Evolutionary conservation across 2,329 filamentous ascomycete genomes (phyloP), one percentile per base, ranked within the genome.

Genomic region (Raffaelea albimanens): DNA sequence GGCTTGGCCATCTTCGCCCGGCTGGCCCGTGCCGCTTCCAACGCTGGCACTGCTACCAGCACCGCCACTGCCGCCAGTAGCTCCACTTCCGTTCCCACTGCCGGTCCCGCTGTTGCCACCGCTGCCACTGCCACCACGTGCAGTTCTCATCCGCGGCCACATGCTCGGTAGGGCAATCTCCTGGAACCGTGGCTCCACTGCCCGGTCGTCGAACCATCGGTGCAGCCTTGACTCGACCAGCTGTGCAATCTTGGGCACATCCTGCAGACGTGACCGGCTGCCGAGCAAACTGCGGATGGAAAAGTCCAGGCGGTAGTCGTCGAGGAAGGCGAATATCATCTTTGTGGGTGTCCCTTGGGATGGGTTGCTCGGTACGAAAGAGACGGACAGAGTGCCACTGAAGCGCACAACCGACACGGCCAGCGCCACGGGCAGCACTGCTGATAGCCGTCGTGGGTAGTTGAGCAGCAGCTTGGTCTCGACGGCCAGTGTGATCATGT

Each of bases 401-500:
- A 98, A 98, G 14, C 93, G 78, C 16, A 95, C 87, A 16, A 98
- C 86, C 16, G 85, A 93, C 13, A 98, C 90, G 0, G 90, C 84
- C 31, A 98, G 71, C 0, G 91, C 93, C 18, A 98, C 90, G 3
- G 93, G 93, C 1, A 98, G 72, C 8, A 96, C 84, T 1, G 93
- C 93, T 5, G 89, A 87, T 46, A 88, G 73, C 8, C 87, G 87
- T 61, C 90, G 94, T 0, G 93, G 93, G 62, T 95, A 98, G 66
- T 98, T 98, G 48, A 98, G 75, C 43, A 95, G 75, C 52, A 98
- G 71, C 57, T 93, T 95, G 3, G 93, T 98, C 69, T 98, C 93
- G 22, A 98, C 75, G 1, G 89, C 93, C 46, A 98, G 72, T 0
- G 93, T 98, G 50, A 98, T 87, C 66, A 95, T 90, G 66, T 98